Evolutionary conservation across 352 stramenopile genomes (phyloP).

Genomic region (Thalassiosira sp.): DNA sequence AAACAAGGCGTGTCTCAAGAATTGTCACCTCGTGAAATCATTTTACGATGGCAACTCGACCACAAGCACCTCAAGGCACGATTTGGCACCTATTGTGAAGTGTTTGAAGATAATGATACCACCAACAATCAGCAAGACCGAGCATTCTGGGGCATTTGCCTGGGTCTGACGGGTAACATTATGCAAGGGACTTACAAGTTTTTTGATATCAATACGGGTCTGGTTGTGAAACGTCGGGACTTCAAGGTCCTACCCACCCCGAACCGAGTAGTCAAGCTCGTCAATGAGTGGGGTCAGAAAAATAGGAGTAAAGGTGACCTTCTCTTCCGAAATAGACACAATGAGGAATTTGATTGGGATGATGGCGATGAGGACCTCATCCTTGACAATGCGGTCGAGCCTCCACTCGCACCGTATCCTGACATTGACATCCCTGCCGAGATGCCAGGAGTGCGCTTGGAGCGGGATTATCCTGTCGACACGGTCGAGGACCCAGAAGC

Average conservation of each 20-base stretch:
- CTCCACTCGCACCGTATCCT: neutral
- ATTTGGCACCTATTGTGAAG: slow-evolving; percentile 56
- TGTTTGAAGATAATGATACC: slow-evolving; percentile 41
- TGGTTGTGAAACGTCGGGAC: slow-evolving; percentile 7
- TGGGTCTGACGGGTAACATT: slow-evolving; percentile 50
- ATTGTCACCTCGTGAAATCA: slow-evolving; percentile 36
- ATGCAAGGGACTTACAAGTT: slow-evolving; percentile 40
- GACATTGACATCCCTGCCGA: slow-evolving; percentile 5
- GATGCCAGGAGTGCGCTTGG: slow-evolving; percentile 12
- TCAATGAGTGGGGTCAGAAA: slow-evolving; percentile 1
- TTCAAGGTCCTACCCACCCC: slow-evolving; percentile 1
- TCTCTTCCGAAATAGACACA: neutral
- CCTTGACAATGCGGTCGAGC: slow-evolving; percentile 1
- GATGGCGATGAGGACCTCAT: neutral
- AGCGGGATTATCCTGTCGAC: neutral
- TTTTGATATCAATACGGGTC: slow-evolving; percentile 20
- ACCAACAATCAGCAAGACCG: slow-evolving; percentile 32
- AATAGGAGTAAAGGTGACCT: neutral
- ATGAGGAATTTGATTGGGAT: neutral
- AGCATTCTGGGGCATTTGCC: slow-evolving; percentile 38
- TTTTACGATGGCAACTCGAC: slow-evolving; percentile 33
- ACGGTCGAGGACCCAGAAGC: neutral
- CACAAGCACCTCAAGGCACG: slow-evolving; percentile 44
- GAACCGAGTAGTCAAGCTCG: neutral
- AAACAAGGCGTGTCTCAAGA: slow-evolving; percentile 27